Evolutionary conservation across 179 eudicot genomes (phyloP), one percentile per base, ranked within the genome.

Genomic region (Actinidia arguta): DNA sequence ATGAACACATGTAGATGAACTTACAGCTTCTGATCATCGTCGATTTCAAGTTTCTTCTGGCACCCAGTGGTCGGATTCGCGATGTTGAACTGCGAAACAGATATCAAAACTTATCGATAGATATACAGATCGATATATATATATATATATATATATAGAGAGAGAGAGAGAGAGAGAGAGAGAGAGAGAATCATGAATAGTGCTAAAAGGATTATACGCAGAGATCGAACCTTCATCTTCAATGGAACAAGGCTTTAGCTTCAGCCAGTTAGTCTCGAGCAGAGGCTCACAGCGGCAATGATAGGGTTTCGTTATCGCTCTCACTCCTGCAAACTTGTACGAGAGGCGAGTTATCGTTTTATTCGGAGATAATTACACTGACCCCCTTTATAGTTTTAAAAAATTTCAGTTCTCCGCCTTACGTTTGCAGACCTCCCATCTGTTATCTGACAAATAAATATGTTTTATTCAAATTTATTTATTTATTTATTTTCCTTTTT

Each of bases 61-160:
- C 92, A 89, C 69, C 69, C 92, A 56, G 90, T 87, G 86, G 86
- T 80, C 12, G 86, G 86, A 67, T 83, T 83, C 39, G 86, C 86
- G 47, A 83, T 83, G 10, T 83, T 83, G 79, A 83, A 83, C 86
- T 83, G 55, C 67, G 52, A 83, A 50, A 56, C 18, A 70, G 18
- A 54, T 11, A 1, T 25, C 36, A 1, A 31, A 31, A 31, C 36
- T 31, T 31, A 9, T 9, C 22, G 36, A 9, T 9, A 42, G 2
- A 20, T 3, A 11, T 11, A 79, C 22, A n/a, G 6, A 59, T 4
- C 16, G 46, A 59, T 9, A 46, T 48, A 31, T 31, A 31, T 31
- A 31, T 31, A 31, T 31, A 31, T 31, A 31, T 31, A 1, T 31
- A 31, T 31, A 31, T 31, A 31, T 31, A 31, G 1, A 31, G 1